Percentiles rank a stretch among this genome's conserved stretches.
These are phyloP conservation scores for Suhomyces xylopsoci DNA, from an alignment of 805 yeast species.

Conservation along the genomic window DNA sequence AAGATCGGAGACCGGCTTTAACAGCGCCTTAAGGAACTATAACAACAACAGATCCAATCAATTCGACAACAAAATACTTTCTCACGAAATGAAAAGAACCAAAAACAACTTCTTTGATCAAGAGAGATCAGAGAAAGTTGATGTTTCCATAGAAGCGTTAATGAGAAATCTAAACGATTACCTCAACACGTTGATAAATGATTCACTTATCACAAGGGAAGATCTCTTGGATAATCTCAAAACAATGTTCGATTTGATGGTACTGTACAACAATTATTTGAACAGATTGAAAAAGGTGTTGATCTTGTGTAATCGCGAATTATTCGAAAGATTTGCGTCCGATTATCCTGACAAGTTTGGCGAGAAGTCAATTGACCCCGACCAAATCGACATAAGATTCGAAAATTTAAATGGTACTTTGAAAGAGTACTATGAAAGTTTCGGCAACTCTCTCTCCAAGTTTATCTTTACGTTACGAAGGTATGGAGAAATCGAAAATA, in stretches of 20 bases:
- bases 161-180: slow-evolving; percentile 49
- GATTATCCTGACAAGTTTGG: slow-evolving; percentile 36
- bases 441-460: slow-evolving; percentile 43
- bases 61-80: slow-evolving; percentile 19
- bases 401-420: slow-evolving; percentile 40
- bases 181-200: slow-evolving; percentile 61
- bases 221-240: slow-evolving; percentile 47
- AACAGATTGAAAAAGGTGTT: slow-evolving; percentile 53
- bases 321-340: slow-evolving; percentile 37
- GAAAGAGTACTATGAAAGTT: slow-evolving; percentile 42
- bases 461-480: slow-evolving; percentile 45
- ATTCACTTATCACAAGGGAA: slow-evolving; percentile 63
- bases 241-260: slow-evolving; percentile 44
- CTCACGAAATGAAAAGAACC: slow-evolving; percentile 1
- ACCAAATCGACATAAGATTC: slow-evolving; percentile 38
- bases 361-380: slow-evolving; percentile 37
- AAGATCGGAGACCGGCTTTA: not conserved
- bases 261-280: slow-evolving; percentile 48
- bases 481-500: slow-evolving; percentile 50
- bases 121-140: slow-evolving; percentile 10
- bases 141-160: slow-evolving; percentile 31
- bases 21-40: slow-evolving; percentile 7
- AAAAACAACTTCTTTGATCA: not conserved
- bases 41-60: slow-evolving; percentile 19
- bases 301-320: slow-evolving; percentile 46